Evolutionary conservation across 768 basidiomycete species (phyloP), one percentile per base, ranked within the genome.

Genomic region (Suillus luteus): DNA sequence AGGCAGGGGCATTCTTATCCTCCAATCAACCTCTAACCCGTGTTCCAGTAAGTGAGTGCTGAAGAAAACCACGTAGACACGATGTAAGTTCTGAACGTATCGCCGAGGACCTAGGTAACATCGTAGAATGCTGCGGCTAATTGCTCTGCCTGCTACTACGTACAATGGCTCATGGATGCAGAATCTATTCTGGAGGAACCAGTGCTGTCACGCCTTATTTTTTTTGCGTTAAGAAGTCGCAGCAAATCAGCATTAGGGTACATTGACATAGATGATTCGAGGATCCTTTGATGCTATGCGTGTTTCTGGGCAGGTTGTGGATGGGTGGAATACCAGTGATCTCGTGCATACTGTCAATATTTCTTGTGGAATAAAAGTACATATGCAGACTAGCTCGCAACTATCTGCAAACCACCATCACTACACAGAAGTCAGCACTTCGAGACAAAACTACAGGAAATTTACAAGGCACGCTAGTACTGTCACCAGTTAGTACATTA

Each of bases 111-210:
- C 19, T 19, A 54, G 35, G 54, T 12, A n/a, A 22, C n/a, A 12
- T 11, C 11, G 15, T n/a, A n/a, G n/a, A 55, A 55, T 6, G 10
- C 6, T 24, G 51, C 14, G 14, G 48, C 64, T 19, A 61, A 41
- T 1, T 31, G 35, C 15, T 12, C 33, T 22, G 58, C 35, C 12
- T 49, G 44, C 61, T 24, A 37, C 61, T 24, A 37, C 22, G n/a
- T 31, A 38, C 64, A 75, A 75, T 66, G 14, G 62, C 59, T 3
- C 66, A 73, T 12, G 74, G 74, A 31, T 75, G 75, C 1, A 48
- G 57, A 15, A n/a, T 76, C 9, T 67, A 66, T 2, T 66, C 46
- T 11, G 49, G 65, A 41, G 61, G 44, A 17, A 43, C 65, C 37
- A 66, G 66, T 57, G 17, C 43, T 27, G 65, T 62, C n/a, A 64